These are phyloP conservation scores for Zasmidium angulare DNA, from an alignment of 2,329 filamentous ascomycete genomes.

Conservation along the genomic window DNA sequence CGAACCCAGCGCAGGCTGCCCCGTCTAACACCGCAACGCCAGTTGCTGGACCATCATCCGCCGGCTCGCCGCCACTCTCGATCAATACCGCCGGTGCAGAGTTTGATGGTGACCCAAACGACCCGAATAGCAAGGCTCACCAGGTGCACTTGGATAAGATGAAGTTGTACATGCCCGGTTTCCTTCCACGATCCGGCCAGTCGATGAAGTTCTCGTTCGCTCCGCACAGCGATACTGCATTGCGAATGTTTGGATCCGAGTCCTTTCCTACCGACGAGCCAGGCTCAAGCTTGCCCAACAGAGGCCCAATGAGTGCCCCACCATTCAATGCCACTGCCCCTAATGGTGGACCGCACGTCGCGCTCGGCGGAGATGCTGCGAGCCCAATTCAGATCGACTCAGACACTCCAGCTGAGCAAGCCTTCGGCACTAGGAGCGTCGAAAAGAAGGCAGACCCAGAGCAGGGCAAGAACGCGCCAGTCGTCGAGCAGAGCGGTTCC, in stretches of 20 bases:
- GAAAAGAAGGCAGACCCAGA: background rate
- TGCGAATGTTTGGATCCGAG: constrained; percentile 22
- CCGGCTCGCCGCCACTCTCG: background rate
- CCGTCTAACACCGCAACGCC: background rate
- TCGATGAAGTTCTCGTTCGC: constrained; percentile 33
- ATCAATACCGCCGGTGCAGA: background rate
- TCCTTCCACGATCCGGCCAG: constrained; percentile 27
- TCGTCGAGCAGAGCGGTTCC: background rate
- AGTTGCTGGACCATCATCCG: constrained; percentile 6
- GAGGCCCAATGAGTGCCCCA: constrained; percentile 22
- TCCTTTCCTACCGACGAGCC: constrained; percentile 22
- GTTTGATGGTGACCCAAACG: background rate
- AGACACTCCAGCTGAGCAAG: background rate
- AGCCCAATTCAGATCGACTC: constrained; percentile 8
- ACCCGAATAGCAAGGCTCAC: background rate
- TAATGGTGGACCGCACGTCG: background rate
- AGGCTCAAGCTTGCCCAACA: constrained; percentile 16
- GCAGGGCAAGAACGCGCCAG: background rate
- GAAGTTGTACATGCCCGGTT: constrained; percentile 25
- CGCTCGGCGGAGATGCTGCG: background rate
- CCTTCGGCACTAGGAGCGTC: background rate
- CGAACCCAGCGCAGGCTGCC: background rate
- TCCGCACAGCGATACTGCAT: constrained; percentile 20
- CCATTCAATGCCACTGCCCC: background rate
- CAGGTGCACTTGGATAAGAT: constrained; percentile 19